Percentiles rank a stretch among this genome's conserved stretches.
These are phyloP conservation scores for Pyrenochaeta sp. DNA, from an alignment of 2,329 filamentous ascomycete genomes.

Conservation along the genomic window DNA sequence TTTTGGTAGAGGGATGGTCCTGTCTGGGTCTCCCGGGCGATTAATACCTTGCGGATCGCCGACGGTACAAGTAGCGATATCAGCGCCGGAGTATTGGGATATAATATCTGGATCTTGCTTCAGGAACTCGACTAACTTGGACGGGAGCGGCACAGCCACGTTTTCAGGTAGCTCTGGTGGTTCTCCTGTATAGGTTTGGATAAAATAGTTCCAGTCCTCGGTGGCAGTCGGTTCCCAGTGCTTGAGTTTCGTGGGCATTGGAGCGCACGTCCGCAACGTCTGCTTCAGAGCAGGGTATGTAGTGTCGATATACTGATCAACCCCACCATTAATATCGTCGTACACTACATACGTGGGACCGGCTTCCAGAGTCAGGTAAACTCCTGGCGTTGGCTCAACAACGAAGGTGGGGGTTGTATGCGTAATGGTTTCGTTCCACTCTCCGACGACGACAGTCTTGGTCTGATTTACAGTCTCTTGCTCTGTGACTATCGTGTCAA, in stretches of 20 bases:
- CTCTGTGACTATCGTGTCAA: conserved; percentile 38
- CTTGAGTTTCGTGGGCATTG: conserved; percentile 16
- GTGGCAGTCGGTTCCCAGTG: conserved; percentile 29
- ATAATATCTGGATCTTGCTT: conserved; percentile 28
- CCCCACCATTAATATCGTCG: conserved; percentile 34
- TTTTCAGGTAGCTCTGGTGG: conserved; percentile 1
- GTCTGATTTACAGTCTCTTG: conserved; percentile 37
- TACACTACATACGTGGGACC: conserved; percentile 46
- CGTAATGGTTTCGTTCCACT: conserved; percentile 24
- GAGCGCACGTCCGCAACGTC: conserved; percentile 15
- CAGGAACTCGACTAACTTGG: conserved; percentile 32
- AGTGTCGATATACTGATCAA: conserved; percentile 17
- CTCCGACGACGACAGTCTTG: conserved; percentile 28
- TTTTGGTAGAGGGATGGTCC: not conserved
- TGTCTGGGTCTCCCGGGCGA: not conserved
- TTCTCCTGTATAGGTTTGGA: conserved; percentile 26
- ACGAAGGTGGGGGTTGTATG: conserved; percentile 34
- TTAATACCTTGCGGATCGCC: conserved; percentile 8
- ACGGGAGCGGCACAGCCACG: conserved; percentile 28
- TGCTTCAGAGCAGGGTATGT: conserved; percentile 2
- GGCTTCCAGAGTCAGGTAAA: conserved; percentile 23
- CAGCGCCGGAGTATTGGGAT: conserved; percentile 31
- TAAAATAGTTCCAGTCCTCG: conserved; percentile 37
- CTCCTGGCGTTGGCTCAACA: conserved; percentile 25
- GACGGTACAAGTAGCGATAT: conserved; percentile 41